Conservation (phyloP, 1,284 basidiomycete species). For the Ganoderma sp. region DNA sequence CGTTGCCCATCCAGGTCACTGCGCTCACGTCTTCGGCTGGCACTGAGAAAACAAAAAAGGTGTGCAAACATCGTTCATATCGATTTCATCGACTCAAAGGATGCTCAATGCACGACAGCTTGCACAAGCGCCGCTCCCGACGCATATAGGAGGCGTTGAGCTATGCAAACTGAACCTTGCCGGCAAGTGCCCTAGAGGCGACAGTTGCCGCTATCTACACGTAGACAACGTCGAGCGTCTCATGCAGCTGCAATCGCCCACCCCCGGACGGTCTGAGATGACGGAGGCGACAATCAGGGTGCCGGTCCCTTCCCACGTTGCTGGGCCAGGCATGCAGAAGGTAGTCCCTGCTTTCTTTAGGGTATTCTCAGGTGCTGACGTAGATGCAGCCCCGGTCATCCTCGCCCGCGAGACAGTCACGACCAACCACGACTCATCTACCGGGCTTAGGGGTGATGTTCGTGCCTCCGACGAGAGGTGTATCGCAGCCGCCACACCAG, state of each 20-base stretch:
- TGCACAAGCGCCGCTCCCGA: neutral
- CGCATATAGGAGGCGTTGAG: constrained; percentile 2
- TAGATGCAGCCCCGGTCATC: neutral
- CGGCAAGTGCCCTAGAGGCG: constrained; percentile 18
- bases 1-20: constrained; percentile 2
- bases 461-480: neutral
- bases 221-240: constrained; percentile 9
- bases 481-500: neutral
- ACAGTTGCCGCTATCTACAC: constrained; percentile 21
- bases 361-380: neutral
- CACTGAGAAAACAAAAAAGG: neutral
- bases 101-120: neutral
- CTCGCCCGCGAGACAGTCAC: neutral
- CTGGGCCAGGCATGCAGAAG: neutral
- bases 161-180: constrained; percentile 22
- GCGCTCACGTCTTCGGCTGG: neutral
- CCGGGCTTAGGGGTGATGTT: neutral
- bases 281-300: neutral
- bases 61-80: neutral
- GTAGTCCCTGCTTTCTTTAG: neutral
- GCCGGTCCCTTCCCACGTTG: neutral
- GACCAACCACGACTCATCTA: neutral
- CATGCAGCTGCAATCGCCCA: neutral
- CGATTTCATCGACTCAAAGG: neutral
- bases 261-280: neutral